phyloP scores from a whole-genome alignment of 1,139 yeast species.

The Lizanozyma gosingica region DNA sequence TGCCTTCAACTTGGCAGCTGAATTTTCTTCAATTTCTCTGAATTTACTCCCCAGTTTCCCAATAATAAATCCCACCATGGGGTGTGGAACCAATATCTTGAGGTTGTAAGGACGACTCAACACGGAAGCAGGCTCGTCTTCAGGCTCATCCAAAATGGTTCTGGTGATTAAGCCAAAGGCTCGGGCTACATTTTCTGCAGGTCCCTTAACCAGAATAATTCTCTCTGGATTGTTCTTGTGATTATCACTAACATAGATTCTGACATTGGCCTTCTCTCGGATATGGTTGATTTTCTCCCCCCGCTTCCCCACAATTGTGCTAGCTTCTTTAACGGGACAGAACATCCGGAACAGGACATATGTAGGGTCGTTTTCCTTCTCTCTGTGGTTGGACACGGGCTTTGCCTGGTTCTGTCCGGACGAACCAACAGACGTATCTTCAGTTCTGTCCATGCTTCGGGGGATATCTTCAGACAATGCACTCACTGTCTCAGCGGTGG shows the following conservation, averaged over 20 bases:
- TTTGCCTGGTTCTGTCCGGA: constrained; percentile 5
- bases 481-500: background rate
- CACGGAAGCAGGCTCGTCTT: constrained; percentile 51
- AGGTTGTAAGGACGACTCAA: constrained; percentile 49
- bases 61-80: constrained; percentile 72
- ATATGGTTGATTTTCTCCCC: constrained; percentile 66
- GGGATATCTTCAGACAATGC: background rate
- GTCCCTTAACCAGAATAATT: constrained; percentile 66
- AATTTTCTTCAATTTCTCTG: constrained; percentile 73
- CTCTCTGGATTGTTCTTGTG: constrained; percentile 68
- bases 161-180: constrained; percentile 74
- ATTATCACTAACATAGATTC: constrained; percentile 73
- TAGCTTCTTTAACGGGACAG: constrained; percentile 72
- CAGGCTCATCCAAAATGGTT: constrained; percentile 59
- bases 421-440: background rate
- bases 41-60: constrained; percentile 73
- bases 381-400: constrained; percentile 23
- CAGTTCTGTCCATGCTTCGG: background rate
- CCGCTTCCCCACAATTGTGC: constrained; percentile 65
- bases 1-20: constrained; percentile 74
- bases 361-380: constrained; percentile 43
- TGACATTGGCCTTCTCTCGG: constrained; percentile 56
- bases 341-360: constrained; percentile 64
- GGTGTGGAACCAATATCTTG: constrained; percentile 67
- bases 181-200: constrained; percentile 72